Percentiles rank a stretch among this genome's conserved stretches.
These are phyloP conservation scores for Mrakia gelida DNA, from an alignment of 768 basidiomycete genomes.

Conservation along the genomic window DNA sequence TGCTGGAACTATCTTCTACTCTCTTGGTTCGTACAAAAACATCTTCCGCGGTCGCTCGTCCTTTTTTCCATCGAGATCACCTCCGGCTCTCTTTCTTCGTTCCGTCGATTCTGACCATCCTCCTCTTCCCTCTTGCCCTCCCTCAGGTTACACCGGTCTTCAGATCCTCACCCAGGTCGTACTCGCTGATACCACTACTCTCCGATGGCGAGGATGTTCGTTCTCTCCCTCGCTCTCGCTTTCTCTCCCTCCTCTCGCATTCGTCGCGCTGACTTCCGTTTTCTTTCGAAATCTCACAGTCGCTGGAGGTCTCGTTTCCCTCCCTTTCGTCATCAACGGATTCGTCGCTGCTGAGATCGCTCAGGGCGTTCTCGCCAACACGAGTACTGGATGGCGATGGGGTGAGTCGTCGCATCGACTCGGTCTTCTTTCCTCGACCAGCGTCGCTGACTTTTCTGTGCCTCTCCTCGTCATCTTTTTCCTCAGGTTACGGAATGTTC, in stretches of 20 bases:
- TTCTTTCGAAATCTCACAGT: not conserved
- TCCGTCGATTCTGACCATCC: no score
- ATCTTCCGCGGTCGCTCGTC: no score
- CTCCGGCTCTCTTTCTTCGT: no score
- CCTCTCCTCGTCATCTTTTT: no score
- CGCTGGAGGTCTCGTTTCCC: conserved; percentile 5
- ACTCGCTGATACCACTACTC: conserved; percentile 47
- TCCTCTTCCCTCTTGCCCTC: no score
- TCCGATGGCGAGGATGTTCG: conserved; percentile 45
- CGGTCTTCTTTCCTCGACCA: no score
- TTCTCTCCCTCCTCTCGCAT: not conserved
- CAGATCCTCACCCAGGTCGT: conserved; percentile 46
- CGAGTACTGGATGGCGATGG: conserved; percentile 44
- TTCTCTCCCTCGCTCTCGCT: not conserved
- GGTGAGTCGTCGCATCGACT: conserved; percentile 19
- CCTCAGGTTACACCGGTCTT: conserved; percentile 37
- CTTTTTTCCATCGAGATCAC: no score
- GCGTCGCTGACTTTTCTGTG: no score
- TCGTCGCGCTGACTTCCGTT: not conserved
- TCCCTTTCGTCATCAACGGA: conserved; percentile 30
- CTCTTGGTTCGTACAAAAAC: conserved; percentile 45
- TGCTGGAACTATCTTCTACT: conserved; percentile 48
- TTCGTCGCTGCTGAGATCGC: conserved; percentile 46
- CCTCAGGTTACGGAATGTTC: conserved; percentile 38
- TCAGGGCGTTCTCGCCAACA: conserved; percentile 40